Evolutionary conservation across 768 basidiomycete genomes (phyloP).

Genomic region (Podaxis pistillaris): DNA sequence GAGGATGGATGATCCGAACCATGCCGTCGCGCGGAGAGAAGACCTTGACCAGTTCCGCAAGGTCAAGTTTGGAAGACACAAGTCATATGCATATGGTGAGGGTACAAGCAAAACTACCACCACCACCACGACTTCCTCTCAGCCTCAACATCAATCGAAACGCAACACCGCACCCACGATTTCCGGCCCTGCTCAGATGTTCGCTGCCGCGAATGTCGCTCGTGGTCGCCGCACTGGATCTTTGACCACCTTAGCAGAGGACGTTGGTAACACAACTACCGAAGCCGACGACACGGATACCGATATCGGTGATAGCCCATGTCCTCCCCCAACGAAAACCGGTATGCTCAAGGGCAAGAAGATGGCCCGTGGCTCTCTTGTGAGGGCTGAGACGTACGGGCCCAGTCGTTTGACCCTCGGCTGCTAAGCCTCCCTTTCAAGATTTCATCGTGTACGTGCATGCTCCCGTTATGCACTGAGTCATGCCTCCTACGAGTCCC

Average conservation of each 20-base stretch:
- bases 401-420: conserved; percentile 46
- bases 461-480: neutral
- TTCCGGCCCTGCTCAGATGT: conserved; percentile 47
- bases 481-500: neutral
- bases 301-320: conserved; percentile 84
- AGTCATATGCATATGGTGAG: conserved; percentile 93
- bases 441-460: neutral
- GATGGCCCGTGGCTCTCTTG: conserved; percentile 44
- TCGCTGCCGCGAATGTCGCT: conserved; percentile 69
- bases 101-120: conserved; percentile 39
- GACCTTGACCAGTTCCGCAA: conserved; percentile 92
- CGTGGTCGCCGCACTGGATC: conserved; percentile 56
- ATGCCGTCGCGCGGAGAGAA: conserved; percentile 76
- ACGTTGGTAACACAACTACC: conserved; percentile 49
- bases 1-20: conserved; percentile 91
- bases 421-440: neutral
- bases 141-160: conserved; percentile 48
- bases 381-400: conserved; percentile 69
- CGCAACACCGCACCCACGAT: conserved; percentile 61
- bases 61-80: conserved; percentile 83
- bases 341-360: conserved; percentile 58
- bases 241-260: conserved; percentile 66
- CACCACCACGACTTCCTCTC: conserved; percentile 25
- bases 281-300: conserved; percentile 75
- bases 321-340: conserved; percentile 72